These are phyloP conservation scores for Phaeotremella skinneri DNA, from an alignment of 768 basidiomycete species.

Conservation along the genomic window DNA sequence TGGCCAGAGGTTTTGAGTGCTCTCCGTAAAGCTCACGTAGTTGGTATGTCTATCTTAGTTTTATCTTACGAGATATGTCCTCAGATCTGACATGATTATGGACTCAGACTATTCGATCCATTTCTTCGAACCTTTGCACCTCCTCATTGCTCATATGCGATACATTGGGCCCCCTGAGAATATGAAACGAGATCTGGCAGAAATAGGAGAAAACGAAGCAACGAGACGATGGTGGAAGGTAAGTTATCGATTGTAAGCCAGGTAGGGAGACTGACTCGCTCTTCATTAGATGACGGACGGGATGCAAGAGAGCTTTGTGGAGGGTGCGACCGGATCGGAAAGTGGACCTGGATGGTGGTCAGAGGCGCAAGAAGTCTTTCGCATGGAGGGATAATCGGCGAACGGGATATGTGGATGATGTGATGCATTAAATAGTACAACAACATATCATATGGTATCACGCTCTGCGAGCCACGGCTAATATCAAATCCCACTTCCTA, in stretches of 20 bases:
- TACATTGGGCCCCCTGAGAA: slow-evolving; percentile 61
- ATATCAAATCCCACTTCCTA: slow-evolving; percentile 83
- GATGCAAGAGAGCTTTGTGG: slow-evolving; percentile 75
- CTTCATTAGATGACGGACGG: slow-evolving; percentile 57
- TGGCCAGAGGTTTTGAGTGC: slow-evolving; percentile 70
- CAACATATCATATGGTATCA: background rate
- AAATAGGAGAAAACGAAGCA: slow-evolving; percentile 63
- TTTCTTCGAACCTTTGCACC: slow-evolving; percentile 57
- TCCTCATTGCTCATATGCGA: slow-evolving; percentile 77
- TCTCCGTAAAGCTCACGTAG: slow-evolving; percentile 63
- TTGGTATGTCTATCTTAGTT: slow-evolving; percentile 50
- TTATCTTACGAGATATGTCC: background rate
- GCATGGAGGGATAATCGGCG: slow-evolving; percentile 58
- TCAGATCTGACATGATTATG: background rate
- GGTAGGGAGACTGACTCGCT: background rate
- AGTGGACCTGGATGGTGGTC: slow-evolving; percentile 67
- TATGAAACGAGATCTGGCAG: slow-evolving; percentile 66
- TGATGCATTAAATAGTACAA: slow-evolving; percentile 2
- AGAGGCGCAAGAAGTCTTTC: slow-evolving; percentile 64
- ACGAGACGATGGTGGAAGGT: slow-evolving; percentile 76
- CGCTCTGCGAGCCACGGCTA: slow-evolving; percentile 73
- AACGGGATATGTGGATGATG: background rate
- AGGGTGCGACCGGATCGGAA: slow-evolving; percentile 68
- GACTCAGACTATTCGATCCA: slow-evolving; percentile 69
- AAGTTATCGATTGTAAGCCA: slow-evolving; percentile 19